phyloP scores from a whole-genome alignment of 192 early-diverging fungal genomes.

The Podila verticillata region DNA sequence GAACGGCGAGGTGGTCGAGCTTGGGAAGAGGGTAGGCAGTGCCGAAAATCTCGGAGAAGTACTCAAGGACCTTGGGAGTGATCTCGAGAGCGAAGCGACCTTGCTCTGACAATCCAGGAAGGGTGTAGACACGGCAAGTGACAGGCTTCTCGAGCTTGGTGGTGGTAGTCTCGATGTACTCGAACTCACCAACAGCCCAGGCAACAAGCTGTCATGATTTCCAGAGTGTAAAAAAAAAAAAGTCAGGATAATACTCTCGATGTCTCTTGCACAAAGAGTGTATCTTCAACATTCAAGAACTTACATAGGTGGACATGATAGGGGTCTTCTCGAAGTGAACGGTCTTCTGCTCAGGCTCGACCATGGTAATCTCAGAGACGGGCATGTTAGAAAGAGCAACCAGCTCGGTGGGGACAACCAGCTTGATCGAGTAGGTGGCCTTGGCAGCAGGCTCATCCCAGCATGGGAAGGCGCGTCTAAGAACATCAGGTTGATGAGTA shows the following conservation, averaged over 20 bases:
- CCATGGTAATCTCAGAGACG: conserved; percentile 64
- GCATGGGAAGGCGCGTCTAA: conserved; percentile 88
- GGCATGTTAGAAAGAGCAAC: conserved; percentile 96
- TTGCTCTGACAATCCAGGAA: conserved; percentile 79
- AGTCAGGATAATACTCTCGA: background rate
- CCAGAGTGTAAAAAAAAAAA: background rate
- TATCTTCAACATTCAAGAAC: conserved; percentile 3
- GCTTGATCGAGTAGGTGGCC: conserved; percentile 91
- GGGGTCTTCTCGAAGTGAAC: conserved; percentile 92
- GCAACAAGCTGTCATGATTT: conserved; percentile 68
- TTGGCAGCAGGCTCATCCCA: conserved; percentile 97
- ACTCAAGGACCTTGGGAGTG: conserved; percentile 80
- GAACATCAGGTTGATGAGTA: too few relatives aligned
- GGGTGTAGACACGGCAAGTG: conserved; percentile 87
- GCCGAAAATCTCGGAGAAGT: conserved; percentile 87
- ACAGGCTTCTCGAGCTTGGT: conserved; percentile 80
- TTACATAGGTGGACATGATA: conserved; percentile 92
- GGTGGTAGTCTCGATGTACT: conserved; percentile 87
- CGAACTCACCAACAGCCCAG: conserved; percentile 91
- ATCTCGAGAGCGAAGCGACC: conserved; percentile 88
- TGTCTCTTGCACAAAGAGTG: background rate
- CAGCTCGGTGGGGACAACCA: conserved; percentile 79
- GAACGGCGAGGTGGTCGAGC: conserved; percentile 89
- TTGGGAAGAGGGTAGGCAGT: conserved; percentile 93
- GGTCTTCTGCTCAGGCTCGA: conserved; percentile 73